Base-by-base conservation (phyloP, 805 yeast genomes). In the Lipomyces lipofer region DNA sequence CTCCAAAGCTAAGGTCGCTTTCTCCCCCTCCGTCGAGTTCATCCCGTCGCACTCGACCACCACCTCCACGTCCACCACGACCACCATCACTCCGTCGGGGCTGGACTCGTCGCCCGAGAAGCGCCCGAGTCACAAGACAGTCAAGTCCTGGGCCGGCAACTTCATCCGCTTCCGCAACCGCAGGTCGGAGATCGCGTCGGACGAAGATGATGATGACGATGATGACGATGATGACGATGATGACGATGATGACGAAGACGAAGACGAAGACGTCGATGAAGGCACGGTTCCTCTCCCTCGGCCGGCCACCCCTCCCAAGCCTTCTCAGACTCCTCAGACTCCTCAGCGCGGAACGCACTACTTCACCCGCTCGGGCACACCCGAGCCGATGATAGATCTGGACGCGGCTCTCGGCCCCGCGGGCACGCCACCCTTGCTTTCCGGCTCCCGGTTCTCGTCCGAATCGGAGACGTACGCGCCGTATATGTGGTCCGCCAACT, bases 351-450 rank as follows among this genome's bases (percentile, higher is more conserved):
- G 66, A 17, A 42, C 56, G 15, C 55, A 62, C 47, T 50, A 52
- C 27, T 54, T 47, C 33, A 55, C 56, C 6, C 50, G 56, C 8
- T 43, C 59, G 7, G 53, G 55, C 32, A 50, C 64, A n/a, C 83
- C 84, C 0, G 81, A 79, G 60, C 83, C 84, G 1, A 71, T 78
- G 22, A 82, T 81, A 22, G 84, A 81, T 59, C 66, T 81, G 45
- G 85, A 81, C 57, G 77, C 77, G 27, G 83, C 82, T 9, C 69
- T 78, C 22, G 76, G 73, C 39, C 66, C 74, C 15, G 62, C 62
- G 44, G 65, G 66, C 48, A 68, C 69, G 47, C 72, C 72, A 8
- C 54, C 62, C 8, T 19, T 52, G 22, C 39, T 46, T 13, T 46
- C 59, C 15, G 61, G 54, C 9, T 28, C 50, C 15, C n/a, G n/a